Base-by-base conservation (phyloP, 2,329 filamentous ascomycete species). In the Paecilomyces variotii region DNA sequence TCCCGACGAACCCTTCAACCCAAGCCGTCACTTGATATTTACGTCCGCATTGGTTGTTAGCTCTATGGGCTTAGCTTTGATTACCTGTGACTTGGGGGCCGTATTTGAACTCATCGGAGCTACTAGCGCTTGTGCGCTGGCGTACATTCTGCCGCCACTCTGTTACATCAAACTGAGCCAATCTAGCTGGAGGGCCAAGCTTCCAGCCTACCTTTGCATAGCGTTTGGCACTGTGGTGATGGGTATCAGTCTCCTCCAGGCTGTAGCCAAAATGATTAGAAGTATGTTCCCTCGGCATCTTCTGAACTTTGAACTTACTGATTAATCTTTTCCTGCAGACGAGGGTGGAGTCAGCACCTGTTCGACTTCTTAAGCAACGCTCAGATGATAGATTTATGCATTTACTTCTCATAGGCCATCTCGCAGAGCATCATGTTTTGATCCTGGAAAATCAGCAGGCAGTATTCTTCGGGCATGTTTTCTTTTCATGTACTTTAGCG, bases 31-130 rank as follows among this genome's bases (percentile, higher is more conserved):
- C 74, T 76, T 99, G 53, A 84, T 95, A 60, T 89, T 97, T 72
- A 96, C 89, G 64, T 91, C 91, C 0, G 80, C 85, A 3, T 81
- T 97, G 27, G 90, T 97, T n/a, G 79, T 90, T 3, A 80, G 83
- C 26, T 89, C 93, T 56, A 89, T 94, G 83, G 78, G 78, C 5
- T 72, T 97, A 57, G 88, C 89, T 61, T 80, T 99, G 58, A 72
- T 96, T 61, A 97, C 92, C 0, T 97, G 94, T 76, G 94, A 99
- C 72, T 80, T 99, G 2, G 94, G 94, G 56, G 85, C 90, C 52
- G 93, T 99, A 1, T 97, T 99, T 70, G 94, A 99, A 78, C 80
- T 99, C 19, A 94, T 99, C 59, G 94, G 94, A 61, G 91, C 94
- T 5, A 99, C 94, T 35, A 95, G 90, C 71, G 94, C 94, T 2